Evolutionary conservation across 2,329 filamentous ascomycete species (phyloP).

Genomic region (Claviceps digitariae): DNA sequence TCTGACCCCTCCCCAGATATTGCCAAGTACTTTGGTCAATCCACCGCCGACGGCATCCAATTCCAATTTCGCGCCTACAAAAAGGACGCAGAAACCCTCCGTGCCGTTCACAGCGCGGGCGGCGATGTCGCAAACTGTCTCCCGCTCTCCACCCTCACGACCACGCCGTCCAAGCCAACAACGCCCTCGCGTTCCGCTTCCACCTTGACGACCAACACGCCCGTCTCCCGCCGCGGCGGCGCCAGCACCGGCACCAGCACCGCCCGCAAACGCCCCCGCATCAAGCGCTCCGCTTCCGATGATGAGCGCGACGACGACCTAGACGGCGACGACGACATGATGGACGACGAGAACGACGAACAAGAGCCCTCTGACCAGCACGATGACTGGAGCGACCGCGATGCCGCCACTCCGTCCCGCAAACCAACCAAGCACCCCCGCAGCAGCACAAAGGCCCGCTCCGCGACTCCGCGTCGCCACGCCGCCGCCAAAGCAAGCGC

Average conservation of each 20-base stretch:
- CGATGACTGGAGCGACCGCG: slow-evolving; percentile 3
- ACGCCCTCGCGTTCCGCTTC: slow-evolving; percentile 4
- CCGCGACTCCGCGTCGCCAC: slow-evolving; percentile 16
- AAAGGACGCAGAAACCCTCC: slow-evolving; percentile 35
- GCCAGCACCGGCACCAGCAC: slow-evolving; percentile 8
- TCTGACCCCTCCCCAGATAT: slow-evolving; percentile 31
- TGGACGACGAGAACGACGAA: slow-evolving; percentile 13
- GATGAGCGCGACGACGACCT: slow-evolving; percentile 17
- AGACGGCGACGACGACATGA: slow-evolving; percentile 14
- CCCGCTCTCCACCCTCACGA: slow-evolving; percentile 14
- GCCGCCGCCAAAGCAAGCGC: slow-evolving; percentile 20
- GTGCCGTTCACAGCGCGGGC: slow-evolving; percentile 28
- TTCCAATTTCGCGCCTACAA: slow-evolving; percentile 48
- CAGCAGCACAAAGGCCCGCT: slow-evolving; percentile 12
- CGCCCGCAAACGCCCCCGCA: slow-evolving; percentile 14
- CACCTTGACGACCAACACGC: neutral
- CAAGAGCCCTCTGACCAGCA: neutral
- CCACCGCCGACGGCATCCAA: slow-evolving; percentile 41
- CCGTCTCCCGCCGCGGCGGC: neutral
- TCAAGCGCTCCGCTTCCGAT: slow-evolving; percentile 16
- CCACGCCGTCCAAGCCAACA: slow-evolving; percentile 15
- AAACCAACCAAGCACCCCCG: slow-evolving; percentile 6
- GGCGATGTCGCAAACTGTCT: slow-evolving; percentile 31
- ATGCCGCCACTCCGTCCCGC: slow-evolving; percentile 23
- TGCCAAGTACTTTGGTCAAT: slow-evolving; percentile 45